phyloP scores from a whole-genome alignment of 441 rosid genomes.

The Adansonia madagascariensis region DNA sequence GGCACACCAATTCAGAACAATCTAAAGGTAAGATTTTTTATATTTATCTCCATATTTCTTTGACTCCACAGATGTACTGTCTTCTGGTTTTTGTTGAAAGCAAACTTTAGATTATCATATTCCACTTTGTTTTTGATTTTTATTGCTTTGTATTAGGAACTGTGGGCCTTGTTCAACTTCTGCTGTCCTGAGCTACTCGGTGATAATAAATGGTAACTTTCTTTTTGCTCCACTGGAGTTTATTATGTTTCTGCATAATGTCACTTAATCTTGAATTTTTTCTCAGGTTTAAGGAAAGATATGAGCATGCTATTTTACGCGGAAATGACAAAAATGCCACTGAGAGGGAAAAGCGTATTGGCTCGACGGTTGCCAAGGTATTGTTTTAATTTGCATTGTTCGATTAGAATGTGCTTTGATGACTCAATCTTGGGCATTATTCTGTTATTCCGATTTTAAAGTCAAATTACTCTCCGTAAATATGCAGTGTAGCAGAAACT shows the following conservation, averaged over 20 bases:
- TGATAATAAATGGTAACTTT: conserved; percentile 73
- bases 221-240: conserved; percentile 27
- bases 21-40: conserved; percentile 68
- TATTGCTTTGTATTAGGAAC: conserved; percentile 54
- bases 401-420: conserved; percentile 16
- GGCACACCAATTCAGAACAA: conserved; percentile 98
- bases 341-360: conserved; percentile 84
- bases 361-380: conserved; percentile 95
- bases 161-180: conserved; percentile 95
- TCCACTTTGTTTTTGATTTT: neutral
- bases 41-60: conserved; percentile 6
- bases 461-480: conserved; percentile 8
- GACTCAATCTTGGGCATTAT: neutral
- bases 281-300: conserved; percentile 82
- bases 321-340: conserved; percentile 93
- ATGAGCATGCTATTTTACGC: conserved; percentile 72
- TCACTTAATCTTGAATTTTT: conserved; percentile 31
- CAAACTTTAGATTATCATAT: conserved; percentile 16
- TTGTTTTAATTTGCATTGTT: conserved; percentile 27
- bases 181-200: conserved; percentile 86
- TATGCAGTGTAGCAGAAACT: neutral
- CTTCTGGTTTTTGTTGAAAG: conserved; percentile 7
- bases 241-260: conserved; percentile 29
- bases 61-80: neutral
- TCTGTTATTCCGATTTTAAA: conserved; percentile 14